Percentiles rank a stretch among this genome's conserved stretches.
These are phyloP conservation scores for Isabelozyma rhagii DNA, from an alignment of 805 yeast species.

Conservation along the genomic window DNA sequence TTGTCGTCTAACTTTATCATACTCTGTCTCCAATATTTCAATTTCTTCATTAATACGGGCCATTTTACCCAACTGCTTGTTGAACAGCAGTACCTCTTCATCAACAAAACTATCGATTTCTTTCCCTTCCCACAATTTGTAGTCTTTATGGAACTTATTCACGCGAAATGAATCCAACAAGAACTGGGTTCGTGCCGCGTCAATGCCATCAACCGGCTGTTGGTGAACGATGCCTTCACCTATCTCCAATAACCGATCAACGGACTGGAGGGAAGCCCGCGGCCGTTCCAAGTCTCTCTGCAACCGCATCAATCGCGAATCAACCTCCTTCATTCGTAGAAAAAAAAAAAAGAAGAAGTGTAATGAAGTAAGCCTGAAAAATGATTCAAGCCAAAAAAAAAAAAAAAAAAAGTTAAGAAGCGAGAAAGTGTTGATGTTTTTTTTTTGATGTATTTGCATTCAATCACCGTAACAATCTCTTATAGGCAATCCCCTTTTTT, in stretches of 20 bases:
- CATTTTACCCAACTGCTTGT: slow-evolving; percentile 26
- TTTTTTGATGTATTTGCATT: too few species aligned
- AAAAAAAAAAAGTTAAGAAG: too few species aligned
- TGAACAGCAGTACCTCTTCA: slow-evolving; percentile 24
- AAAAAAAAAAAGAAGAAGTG: not conserved
- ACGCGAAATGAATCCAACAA: slow-evolving; percentile 34
- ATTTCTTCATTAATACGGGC: slow-evolving; percentile 22
- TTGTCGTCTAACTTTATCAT: slow-evolving; percentile 17
- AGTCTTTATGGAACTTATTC: slow-evolving; percentile 26
- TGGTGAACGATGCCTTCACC: not conserved
- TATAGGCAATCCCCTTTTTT: not conserved
- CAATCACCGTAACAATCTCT: too few species aligned
- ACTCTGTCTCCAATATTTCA: slow-evolving; percentile 17
- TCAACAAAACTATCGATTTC: slow-evolving; percentile 16
- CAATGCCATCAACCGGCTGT: slow-evolving; percentile 1
- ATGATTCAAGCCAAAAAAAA: too few species aligned
- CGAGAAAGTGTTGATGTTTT: too few species aligned
- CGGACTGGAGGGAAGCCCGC: not conserved
- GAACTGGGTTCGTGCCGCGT: slow-evolving; percentile 12
- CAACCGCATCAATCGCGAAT: not conserved
- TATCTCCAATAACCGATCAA: not conserved
- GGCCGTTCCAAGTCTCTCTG: not conserved
- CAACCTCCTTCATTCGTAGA: not conserved
- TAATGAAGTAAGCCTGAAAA: too few species aligned
- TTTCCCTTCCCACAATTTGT: slow-evolving; percentile 25